Evolutionary conservation across 1,284 basidiomycete genomes (phyloP).

Genomic region (Papiliotrema fonsecae): DNA sequence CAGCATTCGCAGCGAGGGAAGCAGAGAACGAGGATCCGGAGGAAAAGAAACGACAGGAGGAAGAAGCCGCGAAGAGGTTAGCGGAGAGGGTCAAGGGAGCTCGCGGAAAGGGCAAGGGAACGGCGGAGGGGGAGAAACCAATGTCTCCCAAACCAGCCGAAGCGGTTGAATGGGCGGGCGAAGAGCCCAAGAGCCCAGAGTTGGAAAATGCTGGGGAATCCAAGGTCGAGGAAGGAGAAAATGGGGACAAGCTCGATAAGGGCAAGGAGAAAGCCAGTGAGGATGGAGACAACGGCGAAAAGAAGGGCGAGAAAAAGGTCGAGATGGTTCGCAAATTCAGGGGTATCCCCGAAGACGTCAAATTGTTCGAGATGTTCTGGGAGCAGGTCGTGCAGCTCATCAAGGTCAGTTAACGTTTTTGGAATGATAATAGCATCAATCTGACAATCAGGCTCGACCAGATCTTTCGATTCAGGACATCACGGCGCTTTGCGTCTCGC

Average conservation of each 20-base stretch:
- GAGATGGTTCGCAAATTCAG: slow-evolving; percentile 57
- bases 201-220: slow-evolving; percentile 17
- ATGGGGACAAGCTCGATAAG: slow-evolving; percentile 13
- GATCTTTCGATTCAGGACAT: slow-evolving; percentile 93
- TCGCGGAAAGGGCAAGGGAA: slow-evolving; percentile 49
- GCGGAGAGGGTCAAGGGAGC: slow-evolving; percentile 71
- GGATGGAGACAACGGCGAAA: slow-evolving; percentile 10
- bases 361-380: slow-evolving; percentile 95
- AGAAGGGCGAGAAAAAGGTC: slow-evolving; percentile 7
- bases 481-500: slow-evolving; percentile 85
- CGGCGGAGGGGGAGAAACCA: slow-evolving; percentile 25
- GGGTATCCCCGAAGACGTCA: slow-evolving; percentile 86
- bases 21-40: slow-evolving; percentile 90
- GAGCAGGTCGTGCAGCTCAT: slow-evolving; percentile 94
- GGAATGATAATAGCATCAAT: slow-evolving; percentile 1
- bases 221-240: slow-evolving; percentile 4
- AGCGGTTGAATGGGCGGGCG: slow-evolving; percentile 31
- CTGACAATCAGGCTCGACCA: slow-evolving; percentile 67
- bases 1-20: slow-evolving; percentile 86
- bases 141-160: slow-evolving; percentile 30
- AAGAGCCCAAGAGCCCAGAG: slow-evolving; percentile 10
- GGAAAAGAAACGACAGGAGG: slow-evolving; percentile 82
- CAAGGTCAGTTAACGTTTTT: slow-evolving; percentile 57
- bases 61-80: slow-evolving; percentile 76
- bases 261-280: slow-evolving; percentile 53